Percentiles rank a stretch among this genome's conserved stretches.
Conservation (phyloP, 1,284 basidiomycete species). For the Veloboletus limbatus region DNA sequence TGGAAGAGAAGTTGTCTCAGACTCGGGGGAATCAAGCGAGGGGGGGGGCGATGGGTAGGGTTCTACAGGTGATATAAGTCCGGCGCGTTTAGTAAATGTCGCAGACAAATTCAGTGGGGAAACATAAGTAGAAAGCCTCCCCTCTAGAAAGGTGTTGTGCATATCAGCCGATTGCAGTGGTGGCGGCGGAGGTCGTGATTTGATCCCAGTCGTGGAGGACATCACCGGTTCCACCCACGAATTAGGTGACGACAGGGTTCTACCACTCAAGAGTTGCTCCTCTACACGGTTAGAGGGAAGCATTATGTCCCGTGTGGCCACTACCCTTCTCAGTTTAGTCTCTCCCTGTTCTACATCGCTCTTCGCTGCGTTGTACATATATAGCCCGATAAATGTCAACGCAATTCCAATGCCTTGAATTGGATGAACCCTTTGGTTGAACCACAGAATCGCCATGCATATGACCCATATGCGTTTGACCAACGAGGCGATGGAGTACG, state of each 20-base stretch:
- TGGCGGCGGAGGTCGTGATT: slow-evolving; percentile 18
- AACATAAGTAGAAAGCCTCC: slow-evolving; percentile 36
- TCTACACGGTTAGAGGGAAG: slow-evolving; percentile 69
- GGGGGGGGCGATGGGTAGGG: slow-evolving; percentile 77
- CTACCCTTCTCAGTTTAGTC: slow-evolving; percentile 81
- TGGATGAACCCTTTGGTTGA: slow-evolving; percentile 82
- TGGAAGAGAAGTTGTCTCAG: slow-evolving; percentile 15
- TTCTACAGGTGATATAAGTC: slow-evolving; percentile 40
- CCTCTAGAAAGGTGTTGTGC: slow-evolving; percentile 19
- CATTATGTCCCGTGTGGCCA: slow-evolving; percentile 71
- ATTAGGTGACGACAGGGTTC: slow-evolving; percentile 23
- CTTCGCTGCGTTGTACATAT: slow-evolving; percentile 96
- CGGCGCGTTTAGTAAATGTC: slow-evolving; percentile 29
- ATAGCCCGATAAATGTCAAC: slow-evolving; percentile 88
- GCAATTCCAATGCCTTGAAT: slow-evolving; percentile 87
- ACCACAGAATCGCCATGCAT: slow-evolving; percentile 97
- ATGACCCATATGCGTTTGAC: slow-evolving; percentile 99
- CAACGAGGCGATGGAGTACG: slow-evolving; percentile 96
- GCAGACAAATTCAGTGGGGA: slow-evolving; percentile 19
- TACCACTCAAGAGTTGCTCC: slow-evolving; percentile 45
- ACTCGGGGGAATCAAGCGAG: slow-evolving; percentile 67
- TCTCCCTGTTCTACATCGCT: slow-evolving; percentile 91
- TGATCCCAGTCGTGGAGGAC: slow-evolving; percentile 29
- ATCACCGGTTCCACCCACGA: background rate
- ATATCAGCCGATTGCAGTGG: slow-evolving; percentile 12